Base-by-base conservation (phyloP, 1,139 yeast genomes). In the Meyerozyma carpophila region DNA sequence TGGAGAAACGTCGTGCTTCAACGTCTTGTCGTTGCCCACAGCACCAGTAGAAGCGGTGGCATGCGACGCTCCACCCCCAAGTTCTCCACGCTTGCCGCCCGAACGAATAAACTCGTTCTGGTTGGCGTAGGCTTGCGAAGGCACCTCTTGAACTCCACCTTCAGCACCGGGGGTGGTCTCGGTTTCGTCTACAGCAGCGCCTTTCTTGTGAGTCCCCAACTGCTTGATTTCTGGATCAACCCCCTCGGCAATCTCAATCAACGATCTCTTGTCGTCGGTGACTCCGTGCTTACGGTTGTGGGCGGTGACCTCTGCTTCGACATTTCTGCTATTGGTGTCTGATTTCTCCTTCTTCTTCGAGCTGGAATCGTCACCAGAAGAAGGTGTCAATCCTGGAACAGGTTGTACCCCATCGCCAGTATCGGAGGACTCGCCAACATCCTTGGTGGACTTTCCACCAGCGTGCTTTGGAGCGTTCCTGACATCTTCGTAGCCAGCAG, bases 241-340 rank as follows among this genome's bases (percentile, higher is more conserved):
- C 13, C 52, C 58, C 43, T 60, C 66, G 16, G 67, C 69, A 37
- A 59, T 59, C 38, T 63, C 66, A 39, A 65, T 53, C 49, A 65
- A 55, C 11, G 65, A 57, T 39, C 60, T 54, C 41, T 59, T 50
- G 31, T 57, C 61, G 42, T 56, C 50, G 40, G 50, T 51, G 44
- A 52, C 47, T 4, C 67, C 68, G 41, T 56, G 64, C 49, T 63
- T 52, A 50, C 56, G 62, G 55, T 65, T 65, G 52, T 62, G 54
- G 5, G 55, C 55, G 21, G 53, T 59, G 29, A 62, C 59, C 8
- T 57, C 63, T 3, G 51, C 56, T 42, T 62, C 68, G 41, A 52
- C 47, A 8, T 50, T 47, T 26, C 42, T 34, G 11, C 10, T 5
- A 34, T 62, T 55, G 18, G 57, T 58, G 28, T 47, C 47, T 44